Evolutionary conservation across 768 basidiomycete genomes (phyloP).

Genomic region (Rhodocollybia butyracea): DNA sequence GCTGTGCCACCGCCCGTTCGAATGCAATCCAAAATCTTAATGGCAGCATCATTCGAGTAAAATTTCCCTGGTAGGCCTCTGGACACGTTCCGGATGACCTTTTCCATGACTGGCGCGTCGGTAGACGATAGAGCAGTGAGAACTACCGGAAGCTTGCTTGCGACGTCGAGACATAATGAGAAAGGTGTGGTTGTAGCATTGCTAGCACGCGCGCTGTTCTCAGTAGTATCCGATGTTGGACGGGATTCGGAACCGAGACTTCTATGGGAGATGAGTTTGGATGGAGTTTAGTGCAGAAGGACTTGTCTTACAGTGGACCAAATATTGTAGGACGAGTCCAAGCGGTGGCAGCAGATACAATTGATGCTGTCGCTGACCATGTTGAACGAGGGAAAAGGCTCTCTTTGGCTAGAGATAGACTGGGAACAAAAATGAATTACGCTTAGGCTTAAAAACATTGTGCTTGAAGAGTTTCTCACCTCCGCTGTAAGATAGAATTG

Average conservation of each 20-base stretch:
- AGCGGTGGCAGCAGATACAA: conserved; percentile 13
- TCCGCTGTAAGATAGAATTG: conserved; percentile 20
- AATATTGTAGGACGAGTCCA: conserved; percentile 64
- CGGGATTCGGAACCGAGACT: neutral
- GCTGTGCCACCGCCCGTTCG: conserved; percentile 50
- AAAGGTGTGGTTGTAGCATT: conserved; percentile 27
- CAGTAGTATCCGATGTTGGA: neutral
- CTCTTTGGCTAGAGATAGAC: conserved; percentile 41
- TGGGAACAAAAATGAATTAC: conserved; percentile 14
- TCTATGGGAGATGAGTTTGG: neutral
- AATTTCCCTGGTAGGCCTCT: conserved; percentile 58
- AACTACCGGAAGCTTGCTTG: conserved; percentile 47
- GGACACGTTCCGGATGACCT: conserved; percentile 29
- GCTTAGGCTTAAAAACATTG: neutral
- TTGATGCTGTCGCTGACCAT: conserved; percentile 11
- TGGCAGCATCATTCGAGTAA: conserved; percentile 45
- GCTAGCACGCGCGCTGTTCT: neutral
- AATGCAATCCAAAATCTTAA: conserved; percentile 50
- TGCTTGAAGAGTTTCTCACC: conserved; percentile 13
- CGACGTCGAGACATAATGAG: conserved; percentile 46
- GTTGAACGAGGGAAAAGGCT: conserved; percentile 46
- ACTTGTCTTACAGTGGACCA: conserved; percentile 54
- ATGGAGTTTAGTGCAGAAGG: conserved; percentile 5
- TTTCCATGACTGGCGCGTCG: conserved; percentile 30
- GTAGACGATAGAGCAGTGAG: conserved; percentile 38